These are phyloP conservation scores for Thelephora ganbajun DNA, from an alignment of 768 basidiomycete species.

Conservation along the genomic window DNA sequence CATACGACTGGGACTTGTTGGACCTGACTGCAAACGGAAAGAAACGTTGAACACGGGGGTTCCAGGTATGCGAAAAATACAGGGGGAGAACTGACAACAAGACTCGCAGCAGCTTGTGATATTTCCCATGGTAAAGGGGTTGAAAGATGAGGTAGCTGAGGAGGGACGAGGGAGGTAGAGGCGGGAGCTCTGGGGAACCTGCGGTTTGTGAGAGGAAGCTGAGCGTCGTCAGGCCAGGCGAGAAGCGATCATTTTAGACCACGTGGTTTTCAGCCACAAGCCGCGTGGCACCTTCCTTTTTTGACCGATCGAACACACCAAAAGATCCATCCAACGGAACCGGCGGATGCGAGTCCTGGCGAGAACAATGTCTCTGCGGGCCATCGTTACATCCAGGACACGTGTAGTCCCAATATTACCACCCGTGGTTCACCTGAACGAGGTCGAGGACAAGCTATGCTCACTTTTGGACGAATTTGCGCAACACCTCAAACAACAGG, in stretches of 20 bases:
- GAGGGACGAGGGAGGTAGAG: conserved; percentile 4
- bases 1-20: conserved; percentile 76
- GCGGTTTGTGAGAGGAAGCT: no score
- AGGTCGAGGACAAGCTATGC: conserved; percentile 58
- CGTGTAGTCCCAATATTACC: neutral
- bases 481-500: conserved; percentile 32
- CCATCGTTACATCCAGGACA: neutral
- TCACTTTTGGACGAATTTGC: conserved; percentile 72
- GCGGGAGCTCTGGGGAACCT: neutral
- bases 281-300: neutral
- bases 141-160: conserved; percentile 1
- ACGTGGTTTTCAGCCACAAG: neutral
- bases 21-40: conserved; percentile 43
- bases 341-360: neutral
- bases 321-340: neutral
- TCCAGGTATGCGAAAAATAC: conserved; percentile 3
- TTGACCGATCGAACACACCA: neutral
- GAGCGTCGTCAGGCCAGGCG: neutral
- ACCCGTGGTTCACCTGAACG: conserved; percentile 36
- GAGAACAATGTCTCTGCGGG: neutral
- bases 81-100: conserved; percentile 43
- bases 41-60: conserved; percentile 9
- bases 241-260: neutral
- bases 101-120: conserved; percentile 71
- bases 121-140: conserved; percentile 43